Evolutionary conservation across 495 filamentous ascomycete genomes (phyloP).

Genomic region (Talaromyces nanjingensis): DNA sequence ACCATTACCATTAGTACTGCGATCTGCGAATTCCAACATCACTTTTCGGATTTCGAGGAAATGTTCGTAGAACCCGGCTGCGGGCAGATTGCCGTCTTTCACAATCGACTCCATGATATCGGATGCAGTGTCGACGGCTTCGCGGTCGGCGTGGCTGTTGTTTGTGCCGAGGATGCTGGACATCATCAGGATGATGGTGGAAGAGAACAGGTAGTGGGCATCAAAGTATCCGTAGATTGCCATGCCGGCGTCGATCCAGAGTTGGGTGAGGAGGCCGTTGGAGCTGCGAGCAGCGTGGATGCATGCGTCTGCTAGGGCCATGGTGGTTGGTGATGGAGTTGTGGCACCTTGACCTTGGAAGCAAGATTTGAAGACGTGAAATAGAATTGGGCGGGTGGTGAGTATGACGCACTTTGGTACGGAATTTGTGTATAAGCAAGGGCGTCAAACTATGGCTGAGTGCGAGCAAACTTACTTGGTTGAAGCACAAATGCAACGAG

Average conservation of each 20-base stretch:
- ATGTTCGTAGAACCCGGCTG: conserved; percentile 7
- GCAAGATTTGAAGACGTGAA: conserved; percentile 21
- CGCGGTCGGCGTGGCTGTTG: conserved; percentile 13
- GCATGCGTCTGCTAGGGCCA: conserved; percentile 23
- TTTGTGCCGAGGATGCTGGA: conserved; percentile 19
- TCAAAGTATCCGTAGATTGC: conserved; percentile 24
- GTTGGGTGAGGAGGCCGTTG: conserved; percentile 16
- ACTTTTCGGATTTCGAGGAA: conserved; percentile 9
- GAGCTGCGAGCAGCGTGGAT: conserved; percentile 20
- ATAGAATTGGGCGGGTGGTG: conserved; percentile 19
- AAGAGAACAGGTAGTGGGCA: conserved; percentile 23
- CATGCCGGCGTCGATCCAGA: conserved; percentile 19
- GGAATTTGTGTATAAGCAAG: too few relatives aligned
- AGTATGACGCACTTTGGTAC: conserved; percentile 16
- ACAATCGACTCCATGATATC: conserved; percentile 19
- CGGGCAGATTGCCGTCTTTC: conserved; percentile 22
- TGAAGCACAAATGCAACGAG: conserved; percentile 20
- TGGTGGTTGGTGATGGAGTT: conserved; percentile 13
- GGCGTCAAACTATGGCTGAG: not conserved
- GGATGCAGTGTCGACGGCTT: conserved; percentile 17
- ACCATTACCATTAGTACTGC: not conserved
- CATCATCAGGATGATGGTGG: conserved; percentile 22
- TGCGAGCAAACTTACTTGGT: conserved; percentile 11
- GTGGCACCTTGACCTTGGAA: conserved; percentile 11
- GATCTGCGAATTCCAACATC: conserved; percentile 3